Base-by-base conservation (phyloP, 2,329 filamentous ascomycete genomes). In the Colletotrichum spinosum region DNA sequence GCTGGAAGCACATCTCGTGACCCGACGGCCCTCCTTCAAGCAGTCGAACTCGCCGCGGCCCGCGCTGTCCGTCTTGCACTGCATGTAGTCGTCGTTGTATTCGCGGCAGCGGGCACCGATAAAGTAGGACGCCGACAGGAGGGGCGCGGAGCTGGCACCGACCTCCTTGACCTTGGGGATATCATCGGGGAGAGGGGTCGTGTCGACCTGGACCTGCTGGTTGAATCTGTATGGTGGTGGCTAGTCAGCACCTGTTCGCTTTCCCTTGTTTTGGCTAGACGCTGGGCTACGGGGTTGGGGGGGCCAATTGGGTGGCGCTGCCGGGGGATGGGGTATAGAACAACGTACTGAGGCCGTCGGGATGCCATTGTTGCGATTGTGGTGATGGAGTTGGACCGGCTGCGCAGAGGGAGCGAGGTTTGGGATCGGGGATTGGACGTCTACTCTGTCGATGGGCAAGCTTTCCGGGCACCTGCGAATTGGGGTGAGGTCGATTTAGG, bases 31-130 rank as follows among this genome's bases (percentile, higher is more conserved):
- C 84, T 99, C 96, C 86, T 93, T 95, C 87, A 99, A 83, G 82
- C 96, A 99, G 72, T 97, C 93, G 69, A 97, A 80, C 85, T 99
- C 96, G 78, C 94, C 96, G 80, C 88, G 89, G 74, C 96, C 96
- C 69, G 92, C 91, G 74, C 93, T 90, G 82, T 97, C 94, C 72
- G 88, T 92, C 90, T 99, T 99, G 91, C 96, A 99, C 84, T 97
- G 92, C 95, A 99, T 99, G 83, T 92, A 99, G 83, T 99, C 96
- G 85, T 99, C 96, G 81, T 98, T 98, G 86, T 94, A 99, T 63
- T 92, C 85, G 78, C 88, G 91, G 90, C 96, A 99, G 76, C 95
- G 91, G 71, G 94, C 94, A 69, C 96, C 96, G 77, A 99, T 99
- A 80, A 98, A 99, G 87, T 92, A 99, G 56, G 93, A 90, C 38